These are phyloP conservation scores for Suillus ampliporus DNA, from an alignment of 768 basidiomycete genomes.

Conservation along the genomic window DNA sequence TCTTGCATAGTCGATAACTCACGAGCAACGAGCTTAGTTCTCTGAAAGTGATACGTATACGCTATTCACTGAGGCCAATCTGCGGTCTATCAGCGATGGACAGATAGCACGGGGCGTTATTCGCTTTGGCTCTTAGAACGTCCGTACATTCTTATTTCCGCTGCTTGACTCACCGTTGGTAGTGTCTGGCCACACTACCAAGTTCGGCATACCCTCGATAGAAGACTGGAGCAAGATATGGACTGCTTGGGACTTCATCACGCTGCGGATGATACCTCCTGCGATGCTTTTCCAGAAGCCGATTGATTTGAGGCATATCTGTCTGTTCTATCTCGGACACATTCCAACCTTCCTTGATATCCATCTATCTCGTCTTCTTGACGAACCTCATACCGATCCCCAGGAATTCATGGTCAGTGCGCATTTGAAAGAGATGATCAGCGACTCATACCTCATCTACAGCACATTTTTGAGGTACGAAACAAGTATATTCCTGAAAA, in stretches of 20 bases:
- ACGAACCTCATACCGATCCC: slow-evolving; percentile 85
- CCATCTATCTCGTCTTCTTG: slow-evolving; percentile 74
- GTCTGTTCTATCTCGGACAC: slow-evolving; percentile 96
- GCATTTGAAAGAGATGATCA: slow-evolving; percentile 9
- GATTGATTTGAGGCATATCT: slow-evolving; percentile 93
- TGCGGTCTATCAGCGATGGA: slow-evolving; percentile 93
- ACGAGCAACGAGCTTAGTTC: slow-evolving; percentile 55
- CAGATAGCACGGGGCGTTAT: slow-evolving; percentile 70
- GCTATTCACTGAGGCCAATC: slow-evolving; percentile 74
- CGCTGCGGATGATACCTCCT: slow-evolving; percentile 83
- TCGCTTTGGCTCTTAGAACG: slow-evolving; percentile 93
- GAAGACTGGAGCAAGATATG: slow-evolving; percentile 86
- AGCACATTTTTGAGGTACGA: slow-evolving; percentile 75
- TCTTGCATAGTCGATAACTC: background rate
- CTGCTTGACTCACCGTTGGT: slow-evolving; percentile 50
- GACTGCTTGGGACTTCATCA: slow-evolving; percentile 88
- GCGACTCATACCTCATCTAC: slow-evolving; percentile 14
- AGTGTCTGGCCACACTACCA: slow-evolving; percentile 23
- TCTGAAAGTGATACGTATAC: slow-evolving; percentile 70
- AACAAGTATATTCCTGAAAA: background rate
- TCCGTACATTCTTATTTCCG: slow-evolving; percentile 79
- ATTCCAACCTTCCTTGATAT: slow-evolving; percentile 94
- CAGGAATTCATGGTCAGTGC: slow-evolving; percentile 69
- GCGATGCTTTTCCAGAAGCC: slow-evolving; percentile 90
- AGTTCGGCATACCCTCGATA: slow-evolving; percentile 71